Evolutionary conservation across 805 yeast genomes (phyloP), one percentile per base, ranked within the genome.

Genomic region (Cyberlindnera galapagoensis): DNA sequence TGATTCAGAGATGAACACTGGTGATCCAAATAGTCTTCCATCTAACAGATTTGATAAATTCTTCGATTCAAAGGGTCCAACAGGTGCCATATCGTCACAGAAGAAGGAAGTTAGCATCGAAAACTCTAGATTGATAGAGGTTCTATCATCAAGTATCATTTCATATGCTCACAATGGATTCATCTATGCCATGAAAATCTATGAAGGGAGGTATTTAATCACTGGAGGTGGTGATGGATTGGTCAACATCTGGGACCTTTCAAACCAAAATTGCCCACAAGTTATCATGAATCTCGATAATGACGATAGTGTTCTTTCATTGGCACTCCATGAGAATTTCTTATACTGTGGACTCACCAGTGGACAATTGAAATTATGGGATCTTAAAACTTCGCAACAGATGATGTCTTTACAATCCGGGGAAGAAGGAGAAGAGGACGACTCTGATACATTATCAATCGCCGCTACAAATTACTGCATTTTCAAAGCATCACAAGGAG

Each of bases 201-300:
- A 40, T 15, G 44, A 56, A 5, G 32, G 51, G 4, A 69, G 67
- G 23, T 53, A 61, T 8, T 49, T 82, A 7, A 56, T 80, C 4
- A 67, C 83, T 3, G 90, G 94, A 18, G 94, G 95, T 31, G 97
- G 97, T 28, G 97, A 92, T 58, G 97, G 97, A 0, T 46, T 70
- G 7, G 72, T 81, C n/a, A 84, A 84, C 46, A 54, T 86, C 9
- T 90, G 97, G 97, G 71, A 74, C 0, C 47, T 76, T 18, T 26
- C 40, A 5, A 42, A 47, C 5, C 24, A 22, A 9, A 40, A 42
- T 2, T 15, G 26, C 7, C 42, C 44, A 12, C 39, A 35, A 5
- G 42, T 59, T 14, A 30, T 63, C 0, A 57, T 60, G 14, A 51
- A 64, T 7, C 54, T 84, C 22, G 77, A 77, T 24, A 78, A 81